These are phyloP conservation scores for Leccinum uliginosum DNA, from an alignment of 768 basidiomycete genomes.

Conservation along the genomic window DNA sequence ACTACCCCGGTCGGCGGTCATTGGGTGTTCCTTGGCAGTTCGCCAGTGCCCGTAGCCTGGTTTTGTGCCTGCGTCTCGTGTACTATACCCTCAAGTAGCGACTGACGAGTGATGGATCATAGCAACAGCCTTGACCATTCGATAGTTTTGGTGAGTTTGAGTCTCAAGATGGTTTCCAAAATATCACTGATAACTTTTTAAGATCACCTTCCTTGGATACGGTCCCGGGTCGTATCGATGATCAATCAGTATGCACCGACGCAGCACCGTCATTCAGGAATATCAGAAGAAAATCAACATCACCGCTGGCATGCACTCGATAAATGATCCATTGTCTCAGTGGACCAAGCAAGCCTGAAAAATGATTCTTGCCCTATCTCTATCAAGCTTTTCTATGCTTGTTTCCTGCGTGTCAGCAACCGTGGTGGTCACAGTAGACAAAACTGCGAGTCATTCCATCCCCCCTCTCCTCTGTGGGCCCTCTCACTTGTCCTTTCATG, in stretches of 20 bases:
- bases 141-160: too few relatives aligned
- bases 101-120: too few relatives aligned
- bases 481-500: background rate
- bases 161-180: too few relatives aligned
- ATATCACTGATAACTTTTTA: background rate
- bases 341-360: background rate
- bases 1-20: too few relatives aligned
- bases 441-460: slow-evolving; percentile 47
- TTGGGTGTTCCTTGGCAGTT: too few relatives aligned
- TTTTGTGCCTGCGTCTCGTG: too few relatives aligned
- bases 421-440: slow-evolving; percentile 40
- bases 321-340: background rate
- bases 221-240: too few relatives aligned
- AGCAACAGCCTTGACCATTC: too few relatives aligned
- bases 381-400: slow-evolving; percentile 1
- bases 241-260: too few relatives aligned
- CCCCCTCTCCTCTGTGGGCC: slow-evolving; percentile 47
- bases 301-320: background rate
- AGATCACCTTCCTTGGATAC: background rate
- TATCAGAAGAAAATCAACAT: background rate
- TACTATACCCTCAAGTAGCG: too few relatives aligned
- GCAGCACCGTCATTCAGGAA: too few relatives aligned
- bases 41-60: too few relatives aligned
- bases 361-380: background rate
- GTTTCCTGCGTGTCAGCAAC: background rate